These are phyloP conservation scores for Trichoderma hamatum DNA, from an alignment of 2,329 filamentous ascomycete species.

Conservation along the genomic window DNA sequence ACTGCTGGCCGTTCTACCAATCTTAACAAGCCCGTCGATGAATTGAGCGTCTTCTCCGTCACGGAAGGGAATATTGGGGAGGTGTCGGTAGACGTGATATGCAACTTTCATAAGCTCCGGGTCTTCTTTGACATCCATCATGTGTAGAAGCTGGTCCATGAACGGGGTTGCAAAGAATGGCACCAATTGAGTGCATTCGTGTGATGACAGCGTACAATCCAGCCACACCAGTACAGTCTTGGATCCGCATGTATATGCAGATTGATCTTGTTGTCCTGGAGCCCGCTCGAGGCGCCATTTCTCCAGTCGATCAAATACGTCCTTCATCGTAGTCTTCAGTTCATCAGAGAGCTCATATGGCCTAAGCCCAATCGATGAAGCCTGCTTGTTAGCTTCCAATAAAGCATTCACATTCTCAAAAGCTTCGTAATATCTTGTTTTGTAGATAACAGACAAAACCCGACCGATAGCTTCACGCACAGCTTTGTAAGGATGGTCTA, in stretches of 20 bases:
- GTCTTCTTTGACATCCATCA: constrained; percentile 99
- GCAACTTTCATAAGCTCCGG: constrained; percentile 91
- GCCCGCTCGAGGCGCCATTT: constrained; percentile 82
- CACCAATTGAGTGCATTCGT: constrained; percentile 89
- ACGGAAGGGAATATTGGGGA: constrained; percentile 93
- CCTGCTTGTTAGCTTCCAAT: constrained; percentile 74
- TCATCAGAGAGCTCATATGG: constrained; percentile 80
- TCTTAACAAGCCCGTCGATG: constrained; percentile 81
- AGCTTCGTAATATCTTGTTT: constrained; percentile 91
- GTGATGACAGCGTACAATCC: constrained; percentile 84
- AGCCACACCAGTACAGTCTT: constrained; percentile 97
- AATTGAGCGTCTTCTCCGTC: constrained; percentile 83
- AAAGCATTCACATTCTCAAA: constrained; percentile 78
- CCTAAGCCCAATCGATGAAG: constrained; percentile 80
- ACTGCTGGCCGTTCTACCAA: constrained; percentile 79
- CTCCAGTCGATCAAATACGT: constrained; percentile 79
- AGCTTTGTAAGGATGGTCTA: constrained; percentile 97
- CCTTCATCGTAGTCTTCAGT: constrained; percentile 70
- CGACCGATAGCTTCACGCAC: constrained; percentile 93
- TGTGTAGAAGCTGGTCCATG: constrained; percentile 91
- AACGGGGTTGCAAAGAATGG: constrained; percentile 89
- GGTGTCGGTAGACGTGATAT: constrained; percentile 94
- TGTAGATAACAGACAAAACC: constrained; percentile 84
- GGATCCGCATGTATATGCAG: constrained; percentile 90
- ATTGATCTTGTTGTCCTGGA: constrained; percentile 89